A percentile compares a stretch with the other conserved stretches of the same genome.
Evolutionary conservation across 148 eudicot genomes (phyloP).

Genomic region (Vaccinium myrtillus): DNA sequence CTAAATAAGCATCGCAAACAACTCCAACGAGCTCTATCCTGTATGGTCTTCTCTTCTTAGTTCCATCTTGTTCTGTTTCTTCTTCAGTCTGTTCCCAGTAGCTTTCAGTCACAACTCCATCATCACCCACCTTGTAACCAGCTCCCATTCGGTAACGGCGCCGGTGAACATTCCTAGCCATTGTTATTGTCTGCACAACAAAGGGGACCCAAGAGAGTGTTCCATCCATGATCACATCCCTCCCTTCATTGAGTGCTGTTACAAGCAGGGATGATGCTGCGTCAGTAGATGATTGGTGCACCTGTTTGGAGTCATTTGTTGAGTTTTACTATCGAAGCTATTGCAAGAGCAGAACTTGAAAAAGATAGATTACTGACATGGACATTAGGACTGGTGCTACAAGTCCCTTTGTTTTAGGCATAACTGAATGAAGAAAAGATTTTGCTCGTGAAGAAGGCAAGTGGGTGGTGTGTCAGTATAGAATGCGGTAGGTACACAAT

Average conservation of each 20-base stretch:
- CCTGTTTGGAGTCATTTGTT: constrained; percentile 44
- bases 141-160: constrained; percentile 92
- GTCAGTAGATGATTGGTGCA: constrained; percentile 96
- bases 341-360: not conserved
- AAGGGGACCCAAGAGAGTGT: constrained; percentile 98
- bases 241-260: constrained; percentile 96
- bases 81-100: constrained; percentile 95
- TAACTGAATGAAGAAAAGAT: constrained; percentile 3
- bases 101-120: constrained; percentile 71
- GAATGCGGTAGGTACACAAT: not conserved
- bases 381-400: not conserved
- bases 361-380: not conserved
- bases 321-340: not conserved
- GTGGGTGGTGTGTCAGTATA: not conserved
- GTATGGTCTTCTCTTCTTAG: constrained; percentile 79
- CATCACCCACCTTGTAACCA: constrained; percentile 71
- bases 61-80: constrained; percentile 51
- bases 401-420: not conserved
- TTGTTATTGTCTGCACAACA: constrained; percentile 95
- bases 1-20: constrained; percentile 94
- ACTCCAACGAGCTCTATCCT: constrained; percentile 98
- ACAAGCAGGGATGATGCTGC: constrained; percentile 98
- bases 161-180: constrained; percentile 98
- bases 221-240: constrained; percentile 98
- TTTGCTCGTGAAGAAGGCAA: not conserved